Percentiles rank a stretch among this genome's conserved stretches.
Conservation (phyloP, 139 green algal genomes). For the Closterium sp. region DNA sequence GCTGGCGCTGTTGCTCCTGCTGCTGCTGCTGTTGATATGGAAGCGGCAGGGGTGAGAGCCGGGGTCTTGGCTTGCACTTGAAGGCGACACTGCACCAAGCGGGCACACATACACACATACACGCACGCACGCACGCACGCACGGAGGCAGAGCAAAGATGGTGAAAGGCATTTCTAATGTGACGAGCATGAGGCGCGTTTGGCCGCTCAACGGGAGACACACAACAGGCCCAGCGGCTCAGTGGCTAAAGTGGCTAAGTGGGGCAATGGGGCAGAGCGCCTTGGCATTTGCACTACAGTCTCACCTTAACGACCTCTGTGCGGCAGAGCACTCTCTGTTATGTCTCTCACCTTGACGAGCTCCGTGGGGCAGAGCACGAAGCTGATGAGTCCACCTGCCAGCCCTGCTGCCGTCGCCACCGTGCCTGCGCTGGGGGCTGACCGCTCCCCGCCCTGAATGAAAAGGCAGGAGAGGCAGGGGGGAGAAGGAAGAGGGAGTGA, state of each 20-base stretch:
- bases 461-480: not conserved
- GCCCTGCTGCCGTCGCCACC: slow-evolving; percentile 10
- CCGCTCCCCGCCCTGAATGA: slow-evolving; percentile 16
- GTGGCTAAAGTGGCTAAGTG: too few species aligned
- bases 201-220: too few species aligned
- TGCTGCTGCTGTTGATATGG: slow-evolving; percentile 3
- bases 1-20: not conserved
- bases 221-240: too few species aligned
- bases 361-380: slow-evolving; percentile 47
- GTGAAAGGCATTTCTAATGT: not conserved
- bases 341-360: too few species aligned
- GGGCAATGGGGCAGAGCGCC: too few species aligned
- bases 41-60: not conserved
- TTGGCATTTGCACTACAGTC: too few species aligned
- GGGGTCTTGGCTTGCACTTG: slow-evolving; percentile 3
- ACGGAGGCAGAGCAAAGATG: not conserved
- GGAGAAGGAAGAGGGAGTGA: not conserved
- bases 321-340: not conserved
- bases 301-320: slow-evolving; percentile 16
- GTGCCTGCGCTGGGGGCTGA: slow-evolving; percentile 7
- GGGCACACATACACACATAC: not conserved
- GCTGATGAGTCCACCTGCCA: slow-evolving; percentile 29
- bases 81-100: slow-evolving; percentile 19
- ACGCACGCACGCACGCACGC: not conserved
- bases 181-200: not conserved